Percentiles rank a stretch among this genome's conserved stretches.
These are phyloP conservation scores for Cystofilobasidium macerans DNA, from an alignment of 768 basidiomycete species.

Conservation along the genomic window DNA sequence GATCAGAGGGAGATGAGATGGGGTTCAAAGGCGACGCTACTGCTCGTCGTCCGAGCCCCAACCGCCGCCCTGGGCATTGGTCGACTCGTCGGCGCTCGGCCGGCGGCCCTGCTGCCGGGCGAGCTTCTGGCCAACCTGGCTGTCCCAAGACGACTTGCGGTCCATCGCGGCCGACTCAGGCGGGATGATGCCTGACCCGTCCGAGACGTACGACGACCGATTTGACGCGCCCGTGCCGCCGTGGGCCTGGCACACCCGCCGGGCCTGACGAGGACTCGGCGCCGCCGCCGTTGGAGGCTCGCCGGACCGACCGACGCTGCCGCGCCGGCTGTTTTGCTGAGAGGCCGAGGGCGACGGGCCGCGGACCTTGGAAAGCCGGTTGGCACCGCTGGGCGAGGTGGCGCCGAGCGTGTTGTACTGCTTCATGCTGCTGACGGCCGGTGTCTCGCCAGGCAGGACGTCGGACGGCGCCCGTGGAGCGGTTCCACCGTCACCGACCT, in stretches of 20 bases:
- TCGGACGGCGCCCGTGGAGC: conserved; percentile 2
- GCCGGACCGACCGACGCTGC: neutral
- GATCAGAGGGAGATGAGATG: neutral
- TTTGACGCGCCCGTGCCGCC: neutral
- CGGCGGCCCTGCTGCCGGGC: neutral
- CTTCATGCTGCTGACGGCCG: conserved; percentile 12
- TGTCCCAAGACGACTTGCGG: conserved; percentile 4
- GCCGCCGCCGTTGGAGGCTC: neutral
- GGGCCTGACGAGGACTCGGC: neutral
- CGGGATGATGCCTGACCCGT: neutral
- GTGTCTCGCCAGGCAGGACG: conserved; percentile 18
- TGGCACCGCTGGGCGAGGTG: neutral
- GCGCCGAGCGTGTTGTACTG: conserved; percentile 6
- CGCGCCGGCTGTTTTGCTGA: neutral
- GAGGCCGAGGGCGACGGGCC: neutral
- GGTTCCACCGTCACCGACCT: conserved; percentile 11
- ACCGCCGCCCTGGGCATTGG: neutral
- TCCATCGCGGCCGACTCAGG: neutral
- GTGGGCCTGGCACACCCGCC: neutral
- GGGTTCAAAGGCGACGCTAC: neutral
- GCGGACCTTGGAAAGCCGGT: neutral
- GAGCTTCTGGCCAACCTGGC: neutral
- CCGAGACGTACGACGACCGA: neutral
- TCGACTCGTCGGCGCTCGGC: neutral
- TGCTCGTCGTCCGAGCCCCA: conserved; percentile 1